A percentile compares a stretch with the other conserved stretches of the same genome.
Evolutionary conservation across 495 filamentous ascomycete species (phyloP).

Genomic region (Cladorrhinum samala): DNA sequence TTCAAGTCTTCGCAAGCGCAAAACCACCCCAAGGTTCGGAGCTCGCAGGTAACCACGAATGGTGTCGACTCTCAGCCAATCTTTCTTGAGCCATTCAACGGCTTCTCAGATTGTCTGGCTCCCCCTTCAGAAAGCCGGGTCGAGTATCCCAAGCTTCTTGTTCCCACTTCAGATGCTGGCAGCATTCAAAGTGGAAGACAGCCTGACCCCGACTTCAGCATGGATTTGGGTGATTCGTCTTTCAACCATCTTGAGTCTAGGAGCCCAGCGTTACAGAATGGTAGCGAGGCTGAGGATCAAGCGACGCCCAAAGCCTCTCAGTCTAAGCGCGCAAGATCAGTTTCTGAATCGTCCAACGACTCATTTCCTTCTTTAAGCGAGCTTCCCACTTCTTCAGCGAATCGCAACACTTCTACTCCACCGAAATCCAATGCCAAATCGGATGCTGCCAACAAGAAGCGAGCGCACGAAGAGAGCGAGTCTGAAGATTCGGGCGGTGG

Average conservation of each 20-base stretch:
- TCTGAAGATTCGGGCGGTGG: neutral
- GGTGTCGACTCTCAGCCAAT: conserved; percentile 23
- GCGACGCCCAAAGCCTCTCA: neutral
- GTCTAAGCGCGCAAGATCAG: neutral
- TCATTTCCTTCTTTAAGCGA: conserved; percentile 35
- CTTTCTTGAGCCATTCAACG: conserved; percentile 23
- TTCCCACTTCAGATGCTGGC: conserved; percentile 22
- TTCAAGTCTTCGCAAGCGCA: neutral
- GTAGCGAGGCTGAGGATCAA: conserved; percentile 6
- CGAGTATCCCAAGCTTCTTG: conserved; percentile 13
- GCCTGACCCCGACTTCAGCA: conserved; percentile 27
- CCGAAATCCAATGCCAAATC: conserved; percentile 13
- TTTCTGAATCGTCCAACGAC: conserved; percentile 16
- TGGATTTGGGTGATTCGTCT: conserved; percentile 22
- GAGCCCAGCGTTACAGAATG: neutral
- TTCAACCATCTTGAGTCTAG: conserved; percentile 13
- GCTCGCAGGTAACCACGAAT: conserved; percentile 4
- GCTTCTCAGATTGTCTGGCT: conserved; percentile 19
- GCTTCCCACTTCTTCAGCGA: conserved; percentile 27
- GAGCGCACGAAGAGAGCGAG: conserved; percentile 15
- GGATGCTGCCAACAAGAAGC: too few relatives aligned
- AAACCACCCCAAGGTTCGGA: neutral
- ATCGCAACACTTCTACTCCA: neutral
- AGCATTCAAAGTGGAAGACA: conserved; percentile 37
- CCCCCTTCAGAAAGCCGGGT: conserved; percentile 7